phyloP scores from a whole-genome alignment of 2,329 filamentous ascomycete species.

The Ophiocordyceps sinensis region DNA sequence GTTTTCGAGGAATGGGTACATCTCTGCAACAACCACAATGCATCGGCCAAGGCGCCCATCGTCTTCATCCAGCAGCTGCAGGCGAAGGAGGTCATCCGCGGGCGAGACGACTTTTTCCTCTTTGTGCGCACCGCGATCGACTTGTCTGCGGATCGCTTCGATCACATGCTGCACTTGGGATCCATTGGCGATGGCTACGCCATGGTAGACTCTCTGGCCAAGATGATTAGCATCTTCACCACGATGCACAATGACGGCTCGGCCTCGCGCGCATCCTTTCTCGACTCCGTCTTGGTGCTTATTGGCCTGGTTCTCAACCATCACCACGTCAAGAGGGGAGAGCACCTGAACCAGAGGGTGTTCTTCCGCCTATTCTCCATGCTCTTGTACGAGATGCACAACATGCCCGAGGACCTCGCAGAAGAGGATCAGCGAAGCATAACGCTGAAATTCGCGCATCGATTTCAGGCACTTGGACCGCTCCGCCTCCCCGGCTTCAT shows the following conservation, averaged over 20 bases:
- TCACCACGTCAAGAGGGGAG: conserved; percentile 67
- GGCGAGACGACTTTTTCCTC: conserved; percentile 59
- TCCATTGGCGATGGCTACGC: conserved; percentile 41
- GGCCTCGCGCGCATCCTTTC: conserved; percentile 51
- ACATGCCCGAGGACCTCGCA: conserved; percentile 40
- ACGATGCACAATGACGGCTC: conserved; percentile 53
- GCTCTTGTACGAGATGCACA: conserved; percentile 61
- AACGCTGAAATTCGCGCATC: conserved; percentile 55
- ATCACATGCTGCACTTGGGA: conserved; percentile 51
- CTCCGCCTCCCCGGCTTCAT: conserved; percentile 66
- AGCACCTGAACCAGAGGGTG: conserved; percentile 72
- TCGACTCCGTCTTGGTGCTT: conserved; percentile 68
- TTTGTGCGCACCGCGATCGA: conserved; percentile 78
- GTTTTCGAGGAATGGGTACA: conserved; percentile 92
- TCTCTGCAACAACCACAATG: conserved; percentile 62
- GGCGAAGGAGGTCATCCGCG: conserved; percentile 55
- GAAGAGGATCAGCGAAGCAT: conserved; percentile 54
- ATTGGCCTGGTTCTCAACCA: conserved; percentile 70
- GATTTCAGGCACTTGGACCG: conserved; percentile 62
- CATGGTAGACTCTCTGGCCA: conserved; percentile 67
- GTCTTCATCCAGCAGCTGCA: conserved; percentile 80
- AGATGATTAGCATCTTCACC: conserved; percentile 63
- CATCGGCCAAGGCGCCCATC: conserved; percentile 54
- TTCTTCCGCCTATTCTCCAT: conserved; percentile 84
- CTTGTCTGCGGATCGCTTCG: conserved; percentile 61